A percentile compares a stretch with the other conserved stretches of the same genome.
Evolutionary conservation across 768 basidiomycete species (phyloP).

Genomic region (Mycena kentingensis): DNA sequence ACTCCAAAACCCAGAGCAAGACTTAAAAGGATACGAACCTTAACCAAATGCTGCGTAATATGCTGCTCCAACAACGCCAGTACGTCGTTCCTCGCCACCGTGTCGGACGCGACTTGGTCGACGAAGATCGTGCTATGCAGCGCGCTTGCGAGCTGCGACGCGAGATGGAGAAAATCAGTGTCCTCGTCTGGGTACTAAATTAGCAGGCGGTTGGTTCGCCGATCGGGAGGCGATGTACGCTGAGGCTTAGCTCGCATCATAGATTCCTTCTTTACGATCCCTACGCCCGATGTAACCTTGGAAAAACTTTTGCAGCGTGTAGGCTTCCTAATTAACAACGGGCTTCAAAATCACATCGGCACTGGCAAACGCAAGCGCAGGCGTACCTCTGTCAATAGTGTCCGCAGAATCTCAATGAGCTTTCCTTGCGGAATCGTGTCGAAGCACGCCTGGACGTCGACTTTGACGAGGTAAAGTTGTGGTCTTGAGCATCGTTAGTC

Average conservation of each 20-base stretch:
- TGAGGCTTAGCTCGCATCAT: constrained; percentile 66
- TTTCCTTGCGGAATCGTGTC: constrained; percentile 93
- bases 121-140: constrained; percentile 81
- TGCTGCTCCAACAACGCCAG: constrained; percentile 83
- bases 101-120: constrained; percentile 83
- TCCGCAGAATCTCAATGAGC: constrained; percentile 72
- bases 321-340: constrained; percentile 56
- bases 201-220: not conserved
- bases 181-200: constrained; percentile 59
- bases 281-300: constrained; percentile 57
- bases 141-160: constrained; percentile 61
- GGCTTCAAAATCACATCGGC: constrained; percentile 3
- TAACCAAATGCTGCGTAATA: constrained; percentile 90
- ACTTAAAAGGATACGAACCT: constrained; percentile 45
- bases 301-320: constrained; percentile 73
- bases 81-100: too few species aligned
- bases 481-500: constrained; percentile 55
- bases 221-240: constrained; percentile 40
- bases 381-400: constrained; percentile 70
- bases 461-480: constrained; percentile 91
- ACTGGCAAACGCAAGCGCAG: not conserved
- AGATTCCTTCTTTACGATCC: constrained; percentile 58
- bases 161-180: constrained; percentile 71
- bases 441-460: constrained; percentile 95
- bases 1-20: not conserved